Evolutionary conservation across 139 green algal genomes (phyloP), one percentile per base, ranked within the genome.

Genomic region (Coelastrella sp.): DNA sequence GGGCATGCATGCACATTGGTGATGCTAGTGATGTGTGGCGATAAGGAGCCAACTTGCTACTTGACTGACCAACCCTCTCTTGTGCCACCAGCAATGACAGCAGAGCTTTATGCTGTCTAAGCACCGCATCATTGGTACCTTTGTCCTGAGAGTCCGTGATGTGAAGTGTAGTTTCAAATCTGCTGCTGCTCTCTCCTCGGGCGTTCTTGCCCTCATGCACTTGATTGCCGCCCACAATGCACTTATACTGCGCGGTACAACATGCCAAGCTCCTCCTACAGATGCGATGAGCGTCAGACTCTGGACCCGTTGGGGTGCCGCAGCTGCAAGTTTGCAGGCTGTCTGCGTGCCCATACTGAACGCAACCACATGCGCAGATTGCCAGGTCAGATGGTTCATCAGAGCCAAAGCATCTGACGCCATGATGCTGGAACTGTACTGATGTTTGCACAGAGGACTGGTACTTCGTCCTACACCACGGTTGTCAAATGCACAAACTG

Each of bases 131-230:
- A 19, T 41, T 19, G 27, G 21, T 23, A 69, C 62, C 30, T 69
- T 19, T 1, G 62, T 69, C 17, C 30, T 38, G 27, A 69, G 21
- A 6, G 40, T 30, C 30, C 21, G 15, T 5, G 27, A 15, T n/a
- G 62, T 69, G 62, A 69, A 69, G 62, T 69, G 62, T 23, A 69
- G 62, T 30, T 69, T 69, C 62, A 69, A 40, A 23, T 69, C 62
- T 23, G 62, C 62, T 69, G 62, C 62, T 41, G 62, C 62, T 30
- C 62, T 38, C 62, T 69, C 27, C 5, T 69, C 62, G 21, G 62
- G 62, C 5, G 62, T 69, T 6, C 40, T 69, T n/a, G 62, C 62
- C 27, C 7, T 38, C n/a, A 69, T 19, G 17, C 62, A 69, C 62
- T 69, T 69, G 13, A 69, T 30, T 17, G 30, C 30, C 5, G 62